Conservation (phyloP, 805 yeast genomes). For the Saturnispora quitensis region DNA sequence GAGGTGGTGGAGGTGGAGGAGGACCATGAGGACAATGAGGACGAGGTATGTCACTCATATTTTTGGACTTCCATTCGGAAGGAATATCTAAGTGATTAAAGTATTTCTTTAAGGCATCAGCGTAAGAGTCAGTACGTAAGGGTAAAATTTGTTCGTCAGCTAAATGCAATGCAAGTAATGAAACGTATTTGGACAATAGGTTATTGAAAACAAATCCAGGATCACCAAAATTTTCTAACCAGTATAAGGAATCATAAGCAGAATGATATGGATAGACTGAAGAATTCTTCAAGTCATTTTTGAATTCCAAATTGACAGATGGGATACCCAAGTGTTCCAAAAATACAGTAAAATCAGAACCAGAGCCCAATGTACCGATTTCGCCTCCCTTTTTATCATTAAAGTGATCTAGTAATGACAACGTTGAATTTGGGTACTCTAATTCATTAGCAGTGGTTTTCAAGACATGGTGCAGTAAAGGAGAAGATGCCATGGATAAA, state of each 20-base stretch:
- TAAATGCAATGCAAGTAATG: constrained; percentile 39
- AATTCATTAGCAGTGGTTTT: constrained; percentile 36
- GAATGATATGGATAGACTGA: constrained; percentile 72
- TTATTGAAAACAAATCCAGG: constrained; percentile 54
- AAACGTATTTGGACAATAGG: constrained; percentile 43
- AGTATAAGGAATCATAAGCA: constrained; percentile 59
- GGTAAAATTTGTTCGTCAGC: constrained; percentile 39
- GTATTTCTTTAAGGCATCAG: constrained; percentile 39
- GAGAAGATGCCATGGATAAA: constrained; percentile 47
- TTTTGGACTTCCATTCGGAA: constrained; percentile 16
- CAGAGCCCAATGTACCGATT: constrained; percentile 52
- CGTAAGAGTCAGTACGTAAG: constrained; percentile 38
- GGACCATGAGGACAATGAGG: neutral
- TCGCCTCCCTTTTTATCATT: constrained; percentile 21
- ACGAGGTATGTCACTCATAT: neutral
- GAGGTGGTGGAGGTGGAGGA: neutral
- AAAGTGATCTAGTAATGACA: constrained; percentile 31
- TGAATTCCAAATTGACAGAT: constrained; percentile 52
- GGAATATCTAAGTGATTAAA: constrained; percentile 33
- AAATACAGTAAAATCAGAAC: constrained; percentile 60
- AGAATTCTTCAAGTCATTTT: constrained; percentile 31
- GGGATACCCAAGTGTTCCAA: constrained; percentile 53
- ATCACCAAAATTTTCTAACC: constrained; percentile 61
- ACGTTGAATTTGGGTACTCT: constrained; percentile 34
- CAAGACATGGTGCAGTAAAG: constrained; percentile 43